Evolutionary conservation across 768 basidiomycete genomes (phyloP).

Genomic region (Saitozyma podzolica): DNA sequence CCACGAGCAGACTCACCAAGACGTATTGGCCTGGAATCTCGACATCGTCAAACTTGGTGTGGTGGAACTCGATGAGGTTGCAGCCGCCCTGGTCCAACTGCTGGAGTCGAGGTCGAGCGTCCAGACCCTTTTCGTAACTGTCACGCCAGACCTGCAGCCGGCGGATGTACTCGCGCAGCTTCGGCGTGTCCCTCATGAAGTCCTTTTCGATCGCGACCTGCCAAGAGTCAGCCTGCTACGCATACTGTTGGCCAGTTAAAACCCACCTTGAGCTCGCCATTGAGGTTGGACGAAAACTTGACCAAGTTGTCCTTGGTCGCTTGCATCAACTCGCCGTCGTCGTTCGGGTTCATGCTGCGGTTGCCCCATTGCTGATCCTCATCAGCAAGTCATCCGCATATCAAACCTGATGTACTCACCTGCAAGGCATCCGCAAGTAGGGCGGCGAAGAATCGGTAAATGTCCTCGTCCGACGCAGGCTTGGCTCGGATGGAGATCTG

Average conservation of each 20-base stretch:
- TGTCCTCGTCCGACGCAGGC: slow-evolving; percentile 83
- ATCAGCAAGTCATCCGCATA: slow-evolving; percentile 14
- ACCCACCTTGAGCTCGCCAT: slow-evolving; percentile 48
- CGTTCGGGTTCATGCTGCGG: slow-evolving; percentile 46
- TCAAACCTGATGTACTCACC: slow-evolving; percentile 55
- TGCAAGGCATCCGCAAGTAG: slow-evolving; percentile 82
- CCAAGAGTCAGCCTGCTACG: slow-evolving; percentile 6
- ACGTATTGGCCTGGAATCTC: slow-evolving; percentile 99
- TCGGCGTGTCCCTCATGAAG: slow-evolving; percentile 75
- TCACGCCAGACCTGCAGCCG: slow-evolving; percentile 92
- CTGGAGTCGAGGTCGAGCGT: slow-evolving; percentile 77
- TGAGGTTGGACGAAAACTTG: slow-evolving; percentile 53
- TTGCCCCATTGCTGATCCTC: slow-evolving; percentile 52
- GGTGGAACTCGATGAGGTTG: slow-evolving; percentile 96
- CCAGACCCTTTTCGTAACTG: slow-evolving; percentile 78
- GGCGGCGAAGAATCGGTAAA: slow-evolving; percentile 85
- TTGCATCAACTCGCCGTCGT: slow-evolving; percentile 52
- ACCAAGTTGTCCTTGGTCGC: slow-evolving; percentile 53
- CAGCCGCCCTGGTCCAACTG: slow-evolving; percentile 83
- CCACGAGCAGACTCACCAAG: slow-evolving; percentile 61
- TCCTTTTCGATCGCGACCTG: slow-evolving; percentile 90
- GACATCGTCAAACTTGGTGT: slow-evolving; percentile 94
- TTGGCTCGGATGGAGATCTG: slow-evolving; percentile 90
- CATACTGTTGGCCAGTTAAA: not conserved
- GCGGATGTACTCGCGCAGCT: slow-evolving; percentile 80